These are phyloP conservation scores for Coniophora puteana DNA, from an alignment of 1,284 basidiomycete genomes.

Conservation along the genomic window DNA sequence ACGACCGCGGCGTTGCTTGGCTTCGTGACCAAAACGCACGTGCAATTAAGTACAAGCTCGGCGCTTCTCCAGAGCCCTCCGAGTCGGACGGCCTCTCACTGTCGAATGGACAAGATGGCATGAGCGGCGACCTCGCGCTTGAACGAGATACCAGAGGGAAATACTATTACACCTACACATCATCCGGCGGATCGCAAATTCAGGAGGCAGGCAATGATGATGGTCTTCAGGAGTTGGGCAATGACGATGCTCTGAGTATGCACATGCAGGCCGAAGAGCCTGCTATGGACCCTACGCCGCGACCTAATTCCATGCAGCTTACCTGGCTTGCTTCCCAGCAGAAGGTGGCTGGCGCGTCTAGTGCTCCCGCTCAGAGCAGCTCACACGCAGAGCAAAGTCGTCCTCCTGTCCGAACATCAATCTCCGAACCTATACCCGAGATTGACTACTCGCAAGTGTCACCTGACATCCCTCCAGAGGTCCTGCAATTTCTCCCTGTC, in stretches of 20 bases:
- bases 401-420: constrained; percentile 22
- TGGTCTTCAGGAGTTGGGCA: constrained; percentile 29
- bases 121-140: constrained; percentile 60
- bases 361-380: constrained; percentile 12
- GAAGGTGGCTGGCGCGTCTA: constrained; percentile 20
- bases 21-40: constrained; percentile 76
- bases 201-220: constrained; percentile 54
- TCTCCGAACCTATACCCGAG: constrained; percentile 28
- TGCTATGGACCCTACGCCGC: constrained; percentile 19
- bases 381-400: constrained; percentile 14
- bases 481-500: constrained; percentile 47
- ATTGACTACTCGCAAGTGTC: constrained; percentile 25
- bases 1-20: constrained; percentile 76
- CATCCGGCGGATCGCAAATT: constrained; percentile 43
- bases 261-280: constrained; percentile 22
- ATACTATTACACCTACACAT: constrained; percentile 72
- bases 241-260: too few relatives aligned
- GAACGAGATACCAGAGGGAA: constrained; percentile 64
- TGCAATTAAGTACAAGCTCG: constrained; percentile 54
- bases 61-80: constrained; percentile 57
- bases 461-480: constrained; percentile 46
- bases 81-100: constrained; percentile 48
- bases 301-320: constrained; percentile 62
- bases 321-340: constrained; percentile 56
- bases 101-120: constrained; percentile 31